These are phyloP conservation scores for Rutstroemia sp. DNA, from an alignment of 2,329 filamentous ascomycete genomes.

Conservation along the genomic window DNA sequence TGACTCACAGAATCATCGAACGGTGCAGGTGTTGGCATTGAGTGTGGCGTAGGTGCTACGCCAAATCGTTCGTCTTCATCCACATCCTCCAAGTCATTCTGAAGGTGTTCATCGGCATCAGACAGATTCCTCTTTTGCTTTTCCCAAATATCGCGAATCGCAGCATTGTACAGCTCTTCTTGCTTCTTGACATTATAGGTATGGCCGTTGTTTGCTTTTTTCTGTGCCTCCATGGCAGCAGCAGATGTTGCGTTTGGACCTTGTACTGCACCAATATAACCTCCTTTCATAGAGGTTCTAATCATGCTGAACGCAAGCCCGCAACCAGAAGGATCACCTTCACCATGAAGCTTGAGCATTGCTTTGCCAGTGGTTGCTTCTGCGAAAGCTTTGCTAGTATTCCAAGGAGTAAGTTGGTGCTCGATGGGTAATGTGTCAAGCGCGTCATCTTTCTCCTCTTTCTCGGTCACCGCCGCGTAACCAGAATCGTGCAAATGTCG, in stretches of 20 bases:
- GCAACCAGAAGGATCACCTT: constrained; percentile 88
- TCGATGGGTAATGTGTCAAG: constrained; percentile 59
- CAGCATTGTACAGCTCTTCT: constrained; percentile 83
- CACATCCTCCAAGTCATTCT: constrained; percentile 39
- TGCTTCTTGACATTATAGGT: constrained; percentile 97
- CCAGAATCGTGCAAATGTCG: constrained; percentile 88
- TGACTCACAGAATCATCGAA: constrained; percentile 76
- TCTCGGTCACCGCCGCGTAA: constrained; percentile 65
- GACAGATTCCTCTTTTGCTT: constrained; percentile 74
- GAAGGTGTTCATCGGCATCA: constrained; percentile 60
- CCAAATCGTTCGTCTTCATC: constrained; percentile 48
- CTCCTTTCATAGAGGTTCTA: constrained; percentile 97
- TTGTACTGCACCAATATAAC: constrained; percentile 75
- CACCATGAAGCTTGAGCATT: constrained; percentile 91
- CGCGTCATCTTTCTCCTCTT: constrained; percentile 42
- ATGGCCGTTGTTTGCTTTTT: constrained; percentile 85
- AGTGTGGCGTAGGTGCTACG: constrained; percentile 53
- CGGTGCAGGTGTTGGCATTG: constrained; percentile 53
- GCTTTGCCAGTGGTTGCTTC: constrained; percentile 91
- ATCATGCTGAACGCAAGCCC: constrained; percentile 96
- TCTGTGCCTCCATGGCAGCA: constrained; percentile 65
- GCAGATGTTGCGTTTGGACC: constrained; percentile 60
- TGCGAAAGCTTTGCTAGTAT: constrained; percentile 92
- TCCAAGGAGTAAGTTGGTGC: constrained; percentile 90
- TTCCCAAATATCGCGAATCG: constrained; percentile 88